Base-by-base conservation (phyloP, 192 early-diverging fungal genomes). In the Martensiomyces pterosporus region DNA sequence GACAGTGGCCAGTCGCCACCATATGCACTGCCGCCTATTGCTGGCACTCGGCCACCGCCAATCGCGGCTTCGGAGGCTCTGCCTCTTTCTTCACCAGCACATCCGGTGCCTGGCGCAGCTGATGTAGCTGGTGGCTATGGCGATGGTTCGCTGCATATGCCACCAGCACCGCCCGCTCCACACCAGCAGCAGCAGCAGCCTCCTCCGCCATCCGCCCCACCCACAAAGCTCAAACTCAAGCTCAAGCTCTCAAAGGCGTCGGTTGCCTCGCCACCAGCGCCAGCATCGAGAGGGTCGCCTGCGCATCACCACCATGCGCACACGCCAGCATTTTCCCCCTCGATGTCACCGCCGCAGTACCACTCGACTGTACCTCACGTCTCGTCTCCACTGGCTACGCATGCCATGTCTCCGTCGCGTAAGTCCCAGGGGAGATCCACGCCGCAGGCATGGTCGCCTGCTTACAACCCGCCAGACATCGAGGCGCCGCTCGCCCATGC, bases 191-290 rank as follows among this genome's bases (percentile, higher is more conserved):
- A 42, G 34, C n/a, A n/a, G n/a, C n/a, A 54, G 24, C 45, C 17
- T 3, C 36, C 50, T 27, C 34, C 13, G 7, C 49, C 47, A 40
- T 45, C 55, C 1, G 39, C 44, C 64, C 41, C 54, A 27, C 37
- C 3, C 16, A 55, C 29, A 69, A 43, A 35, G 26, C 41, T 67
- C 12, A 68, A 59, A 23, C 75, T 83, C 33, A 64, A 61, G 55
- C 60, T 66, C 4, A 75, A 69, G 26, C 55, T 55, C 0, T 58
- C 51, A n/a, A 58, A 58, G 24, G 22, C 54, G 17, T 47, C 54
- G 2, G 21, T 14, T 13, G 45, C 52, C 8, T 57, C 49, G 24
- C 34, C 59, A 25, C 61, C 57, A 6, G 35, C 49, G 25, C 14
- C 56, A 22, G 56, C 63, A 13, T 9, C 59, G 17, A 27, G 53